A percentile compares a stretch with the other conserved stretches of the same genome.
Evolutionary conservation across 495 filamentous ascomycete species (phyloP).

Genomic region (Penicillium odoratum): DNA sequence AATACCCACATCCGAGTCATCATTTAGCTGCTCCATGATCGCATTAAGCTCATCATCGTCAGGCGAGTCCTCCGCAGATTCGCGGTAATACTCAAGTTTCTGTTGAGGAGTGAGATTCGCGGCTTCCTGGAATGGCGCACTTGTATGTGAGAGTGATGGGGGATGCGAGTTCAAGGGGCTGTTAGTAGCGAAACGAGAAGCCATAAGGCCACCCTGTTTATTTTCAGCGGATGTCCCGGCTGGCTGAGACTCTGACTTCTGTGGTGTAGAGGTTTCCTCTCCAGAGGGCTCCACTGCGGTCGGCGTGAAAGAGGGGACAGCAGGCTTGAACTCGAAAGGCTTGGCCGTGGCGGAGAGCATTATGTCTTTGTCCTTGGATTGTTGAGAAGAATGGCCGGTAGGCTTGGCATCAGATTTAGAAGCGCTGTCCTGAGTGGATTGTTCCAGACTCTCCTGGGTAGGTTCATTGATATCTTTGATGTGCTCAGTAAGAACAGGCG

Average conservation of each 20-base stretch:
- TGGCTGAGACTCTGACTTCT: constrained; percentile 10
- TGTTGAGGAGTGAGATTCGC: constrained; percentile 14
- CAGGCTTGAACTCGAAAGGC: constrained; percentile 62
- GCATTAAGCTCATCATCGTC: constrained; percentile 82
- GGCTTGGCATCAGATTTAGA: constrained; percentile 6
- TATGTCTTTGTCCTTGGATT: constrained; percentile 30
- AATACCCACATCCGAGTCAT: constrained; percentile 69
- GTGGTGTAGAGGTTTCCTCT: constrained; percentile 13
- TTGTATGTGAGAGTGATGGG: constrained; percentile 10
- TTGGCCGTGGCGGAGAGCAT: constrained; percentile 65
- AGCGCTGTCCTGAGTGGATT: constrained; percentile 11
- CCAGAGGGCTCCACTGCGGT: constrained; percentile 42
- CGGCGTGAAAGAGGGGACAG: constrained; percentile 48
- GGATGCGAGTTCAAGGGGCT: constrained; percentile 25
- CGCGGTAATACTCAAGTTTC: constrained; percentile 17
- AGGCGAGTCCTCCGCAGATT: constrained; percentile 42
- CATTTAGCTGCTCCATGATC: constrained; percentile 79
- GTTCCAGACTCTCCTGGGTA: constrained; percentile 11
- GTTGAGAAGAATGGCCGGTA: constrained; percentile 22
- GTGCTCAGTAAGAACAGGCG: constrained; percentile 26
- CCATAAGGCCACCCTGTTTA: constrained; percentile 31
- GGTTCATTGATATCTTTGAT: constrained; percentile 18
- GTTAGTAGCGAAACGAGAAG: constrained; percentile 40
- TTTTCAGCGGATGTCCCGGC: constrained; percentile 14
- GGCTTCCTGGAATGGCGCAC: constrained; percentile 2